Base-by-base conservation (phyloP, 129 eudicot genomes). In the Deinandra increscens region DNA sequence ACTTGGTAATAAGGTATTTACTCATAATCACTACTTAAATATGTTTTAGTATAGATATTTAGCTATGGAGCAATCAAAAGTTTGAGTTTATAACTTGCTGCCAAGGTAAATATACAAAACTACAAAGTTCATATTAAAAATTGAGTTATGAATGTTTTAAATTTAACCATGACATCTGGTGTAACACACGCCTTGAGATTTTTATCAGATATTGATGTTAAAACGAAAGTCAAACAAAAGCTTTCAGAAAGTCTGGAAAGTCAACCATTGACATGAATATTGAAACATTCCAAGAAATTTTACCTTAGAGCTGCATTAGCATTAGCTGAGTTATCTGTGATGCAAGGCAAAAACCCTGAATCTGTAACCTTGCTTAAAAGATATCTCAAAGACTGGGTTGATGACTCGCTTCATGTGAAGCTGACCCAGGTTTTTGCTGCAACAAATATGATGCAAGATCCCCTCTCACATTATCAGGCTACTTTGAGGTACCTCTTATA, bases 291-390 rank as follows among this genome's bases (percentile, higher is more conserved):
- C 4, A 92, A 92, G 70, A 92, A 89, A 82, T 92, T 92, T 63
- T 92, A 86, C 75, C 98, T 92, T 44, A 95, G 95, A 71, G 98
- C 95, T 62, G 98, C 98, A 64, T 76, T 92, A 80, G 98, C 98
- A 55, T 79, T 92, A 79, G 96, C 95, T 6, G 98, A 92, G 79
- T 87, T 92, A 34, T 96, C 89, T 45, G 89, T 92, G 2, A 81
- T 86, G 77, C 96, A 92, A 84, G 96, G 96, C 48, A 84, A 96
- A 62, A 92, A 92, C 68, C 82, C 88, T 60, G 98, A 92, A 66
- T 96, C 98, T 38, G 96, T 92, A 12, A 71, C 91, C 10, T 87
- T 92, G 20, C 89, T 92, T 31, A 95, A 92, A 64, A 75, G 95
- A 4, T 89, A 92, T 81, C 88, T 92, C 18, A 92, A 92, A 75